These are phyloP conservation scores for Nannochloropsis gaditana DNA, from an alignment of 108 stramenopile species.

Conservation along the genomic window DNA sequence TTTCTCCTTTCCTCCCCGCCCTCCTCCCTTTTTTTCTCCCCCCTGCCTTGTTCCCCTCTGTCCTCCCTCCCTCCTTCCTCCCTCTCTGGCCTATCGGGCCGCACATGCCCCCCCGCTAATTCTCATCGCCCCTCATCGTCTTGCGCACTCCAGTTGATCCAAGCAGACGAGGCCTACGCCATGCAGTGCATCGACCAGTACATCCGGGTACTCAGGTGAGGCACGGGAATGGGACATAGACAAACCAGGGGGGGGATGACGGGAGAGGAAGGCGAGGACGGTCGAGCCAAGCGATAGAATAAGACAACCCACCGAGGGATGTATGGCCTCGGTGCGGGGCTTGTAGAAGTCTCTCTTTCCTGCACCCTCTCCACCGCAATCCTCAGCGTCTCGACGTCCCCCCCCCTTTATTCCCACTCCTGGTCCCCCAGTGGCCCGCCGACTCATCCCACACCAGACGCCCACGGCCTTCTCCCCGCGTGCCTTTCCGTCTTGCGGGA, in stretches of 20 bases:
- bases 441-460: background rate
- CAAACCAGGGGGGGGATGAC: background rate
- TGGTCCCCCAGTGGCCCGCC: background rate
- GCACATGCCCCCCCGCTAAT: background rate
- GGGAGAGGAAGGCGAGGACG: background rate
- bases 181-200: background rate
- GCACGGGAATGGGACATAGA: background rate
- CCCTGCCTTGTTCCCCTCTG: background rate
- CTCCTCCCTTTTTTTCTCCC: background rate
- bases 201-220: background rate
- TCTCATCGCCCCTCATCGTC: background rate
- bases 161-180: background rate
- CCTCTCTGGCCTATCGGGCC: background rate
- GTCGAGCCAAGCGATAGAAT: background rate
- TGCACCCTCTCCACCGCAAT: background rate
- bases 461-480: background rate
- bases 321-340: background rate
- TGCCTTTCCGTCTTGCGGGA: background rate
- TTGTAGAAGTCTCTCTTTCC: background rate
- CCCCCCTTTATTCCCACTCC: background rate
- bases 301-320: background rate
- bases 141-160: background rate
- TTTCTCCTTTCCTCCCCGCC: background rate
- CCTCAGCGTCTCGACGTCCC: background rate
- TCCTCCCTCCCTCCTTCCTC: background rate